phyloP scores from a whole-genome alignment of 345 rosid genomes.

The Erodium maritimum region DNA sequence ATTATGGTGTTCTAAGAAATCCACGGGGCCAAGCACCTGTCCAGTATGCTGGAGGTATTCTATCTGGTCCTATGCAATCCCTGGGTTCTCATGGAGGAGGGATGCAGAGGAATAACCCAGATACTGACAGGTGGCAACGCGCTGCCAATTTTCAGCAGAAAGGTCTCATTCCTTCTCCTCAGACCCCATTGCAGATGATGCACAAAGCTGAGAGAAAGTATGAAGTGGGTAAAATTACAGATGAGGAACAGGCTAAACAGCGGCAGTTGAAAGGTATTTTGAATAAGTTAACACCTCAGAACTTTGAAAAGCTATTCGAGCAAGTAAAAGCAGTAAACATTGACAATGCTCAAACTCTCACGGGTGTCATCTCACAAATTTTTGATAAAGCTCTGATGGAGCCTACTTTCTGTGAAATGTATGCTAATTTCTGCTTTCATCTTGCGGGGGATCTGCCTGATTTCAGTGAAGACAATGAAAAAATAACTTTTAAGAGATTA shows the following conservation, averaged over 20 bases:
- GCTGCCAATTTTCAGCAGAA: slow-evolving; percentile 45
- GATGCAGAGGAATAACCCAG: slow-evolving; percentile 46
- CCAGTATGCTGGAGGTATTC: slow-evolving; percentile 38
- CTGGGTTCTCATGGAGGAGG: slow-evolving; percentile 56
- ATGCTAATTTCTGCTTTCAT: slow-evolving; percentile 63
- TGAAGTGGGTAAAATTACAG: slow-evolving; percentile 68
- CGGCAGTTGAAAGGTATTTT: slow-evolving; percentile 78
- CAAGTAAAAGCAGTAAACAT: slow-evolving; percentile 82
- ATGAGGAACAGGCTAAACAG: slow-evolving; percentile 77
- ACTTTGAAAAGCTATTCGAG: slow-evolving; percentile 84
- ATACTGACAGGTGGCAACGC: slow-evolving; percentile 86
- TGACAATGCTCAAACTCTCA: slow-evolving; percentile 63
- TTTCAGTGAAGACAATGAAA: slow-evolving; percentile 57
- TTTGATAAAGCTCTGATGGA: slow-evolving; percentile 97
- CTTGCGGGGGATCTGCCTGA: slow-evolving; percentile 71
- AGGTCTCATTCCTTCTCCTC: slow-evolving; percentile 84
- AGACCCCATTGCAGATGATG: slow-evolving; percentile 69
- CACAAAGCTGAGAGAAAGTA: slow-evolving; percentile 90
- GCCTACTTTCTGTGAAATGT: slow-evolving; percentile 98
- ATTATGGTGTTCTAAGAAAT: slow-evolving; percentile 58
- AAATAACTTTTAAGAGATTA: slow-evolving; percentile 70
- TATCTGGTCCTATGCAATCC: slow-evolving; percentile 65
- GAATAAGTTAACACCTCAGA: slow-evolving; percentile 95
- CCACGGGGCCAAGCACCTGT: slow-evolving; percentile 49
- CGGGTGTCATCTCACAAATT: slow-evolving; percentile 76